Percentiles rank a stretch among this genome's conserved stretches.
Conservation (phyloP, 805 yeast genomes). For the Kuraishia piskuri region DNA sequence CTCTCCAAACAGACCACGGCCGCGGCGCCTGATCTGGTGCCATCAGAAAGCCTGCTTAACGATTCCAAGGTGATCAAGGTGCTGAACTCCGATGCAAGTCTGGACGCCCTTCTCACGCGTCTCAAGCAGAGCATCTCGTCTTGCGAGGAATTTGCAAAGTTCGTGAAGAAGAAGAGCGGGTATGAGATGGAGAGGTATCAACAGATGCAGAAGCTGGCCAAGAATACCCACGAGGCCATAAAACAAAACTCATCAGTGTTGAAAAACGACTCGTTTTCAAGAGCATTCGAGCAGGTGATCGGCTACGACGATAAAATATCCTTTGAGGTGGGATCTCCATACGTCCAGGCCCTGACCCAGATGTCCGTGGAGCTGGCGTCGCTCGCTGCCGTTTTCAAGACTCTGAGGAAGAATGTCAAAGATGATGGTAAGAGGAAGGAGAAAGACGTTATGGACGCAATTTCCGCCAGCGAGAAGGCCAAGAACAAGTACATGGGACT, state of each 20-base stretch:
- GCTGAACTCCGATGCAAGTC: constrained; percentile 63
- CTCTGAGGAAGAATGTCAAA: constrained; percentile 67
- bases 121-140: constrained; percentile 74
- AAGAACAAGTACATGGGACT: constrained; percentile 66
- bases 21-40: constrained; percentile 1
- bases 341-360: constrained; percentile 67
- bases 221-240: constrained; percentile 34
- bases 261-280: constrained; percentile 58
- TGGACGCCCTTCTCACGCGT: constrained; percentile 62
- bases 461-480: constrained; percentile 81
- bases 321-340: constrained; percentile 63
- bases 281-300: constrained; percentile 58
- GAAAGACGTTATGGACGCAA: constrained; percentile 78
- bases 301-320: constrained; percentile 68
- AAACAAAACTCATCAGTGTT: constrained; percentile 33
- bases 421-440: constrained; percentile 79
- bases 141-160: constrained; percentile 79
- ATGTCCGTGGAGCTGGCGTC: constrained; percentile 83
- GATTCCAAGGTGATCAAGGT: constrained; percentile 43
- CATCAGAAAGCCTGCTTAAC: constrained; percentile 30
- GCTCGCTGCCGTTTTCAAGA: constrained; percentile 58
- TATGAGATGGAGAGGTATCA: constrained; percentile 72
- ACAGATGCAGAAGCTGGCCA: constrained; percentile 64
- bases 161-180: constrained; percentile 66
- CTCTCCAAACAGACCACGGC: not conserved